Conservation (phyloP, 768 basidiomycete species). For the Amanita pseudoporphyria region DNA sequence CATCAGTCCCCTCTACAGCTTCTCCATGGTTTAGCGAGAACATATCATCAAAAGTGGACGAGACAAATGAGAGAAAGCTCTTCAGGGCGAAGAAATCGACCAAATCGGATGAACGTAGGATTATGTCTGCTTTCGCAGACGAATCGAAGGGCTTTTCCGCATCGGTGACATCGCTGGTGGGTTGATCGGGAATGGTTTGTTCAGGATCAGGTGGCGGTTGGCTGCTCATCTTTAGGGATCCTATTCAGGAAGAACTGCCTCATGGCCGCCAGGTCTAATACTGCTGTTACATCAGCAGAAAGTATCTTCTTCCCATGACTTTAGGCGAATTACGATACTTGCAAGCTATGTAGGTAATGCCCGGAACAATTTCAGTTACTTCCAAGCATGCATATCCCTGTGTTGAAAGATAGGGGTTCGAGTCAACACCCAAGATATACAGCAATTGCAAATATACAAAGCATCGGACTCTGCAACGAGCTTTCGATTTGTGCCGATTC, state of each 20-base stretch:
- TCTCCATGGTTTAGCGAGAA: conserved; percentile 15
- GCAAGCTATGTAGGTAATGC: no score
- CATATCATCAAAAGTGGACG: conserved; percentile 24
- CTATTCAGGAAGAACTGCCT: no score
- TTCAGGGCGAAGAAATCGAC: conserved; percentile 22
- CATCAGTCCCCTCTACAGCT: background rate
- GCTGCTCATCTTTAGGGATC: no score
- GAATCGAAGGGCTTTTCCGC: conserved; percentile 1
- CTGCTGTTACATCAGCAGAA: no score
- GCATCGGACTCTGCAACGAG: background rate
- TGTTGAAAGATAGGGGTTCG: no score
- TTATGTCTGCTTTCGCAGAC: conserved; percentile 13
- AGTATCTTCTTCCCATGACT: no score
- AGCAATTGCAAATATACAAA: background rate
- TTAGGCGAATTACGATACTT: no score
- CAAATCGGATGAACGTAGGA: conserved; percentile 20
- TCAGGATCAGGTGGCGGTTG: no score
- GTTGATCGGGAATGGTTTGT: background rate
- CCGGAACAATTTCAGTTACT: no score
- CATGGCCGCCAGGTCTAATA: no score
- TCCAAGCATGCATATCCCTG: no score
- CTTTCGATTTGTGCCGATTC: background rate
- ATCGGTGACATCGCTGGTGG: background rate
- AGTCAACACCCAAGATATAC: background rate
- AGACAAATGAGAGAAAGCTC: conserved; percentile 18